Evolutionary conservation across 805 yeast genomes (phyloP).

Genomic region (Kuraishia ogatae): DNA sequence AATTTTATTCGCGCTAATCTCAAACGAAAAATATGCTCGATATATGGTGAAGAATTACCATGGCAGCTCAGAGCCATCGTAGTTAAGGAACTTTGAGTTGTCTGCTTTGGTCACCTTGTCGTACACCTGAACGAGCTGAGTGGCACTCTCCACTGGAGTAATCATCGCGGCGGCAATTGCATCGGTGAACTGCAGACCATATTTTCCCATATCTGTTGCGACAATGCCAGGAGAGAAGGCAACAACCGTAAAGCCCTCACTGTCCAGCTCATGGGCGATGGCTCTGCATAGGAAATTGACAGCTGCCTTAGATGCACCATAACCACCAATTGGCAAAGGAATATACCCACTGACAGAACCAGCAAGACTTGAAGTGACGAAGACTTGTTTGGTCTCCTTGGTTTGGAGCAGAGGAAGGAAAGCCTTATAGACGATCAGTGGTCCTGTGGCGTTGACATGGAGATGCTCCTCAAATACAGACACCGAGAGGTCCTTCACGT

Average conservation of each 20-base stretch:
- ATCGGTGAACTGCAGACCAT: too few relatives aligned
- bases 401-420: slow-evolving; percentile 20
- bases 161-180: slow-evolving; percentile 2
- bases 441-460: slow-evolving; percentile 21
- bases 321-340: slow-evolving; percentile 14
- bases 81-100: slow-evolving; percentile 18
- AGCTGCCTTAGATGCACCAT: slow-evolving; percentile 29
- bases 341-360: slow-evolving; percentile 19
- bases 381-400: slow-evolving; percentile 16
- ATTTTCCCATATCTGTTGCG: neutral
- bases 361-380: slow-evolving; percentile 19
- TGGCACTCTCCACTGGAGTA: slow-evolving; percentile 20
- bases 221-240: slow-evolving; percentile 5
- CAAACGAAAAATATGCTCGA: neutral
- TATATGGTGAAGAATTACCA: neutral
- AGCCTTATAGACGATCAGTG: slow-evolving; percentile 20
- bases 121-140: slow-evolving; percentile 9
- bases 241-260: slow-evolving; percentile 18
- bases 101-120: slow-evolving; percentile 14
- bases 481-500: neutral
- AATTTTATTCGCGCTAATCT: too few relatives aligned
- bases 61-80: slow-evolving; percentile 12
- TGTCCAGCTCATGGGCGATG: slow-evolving; percentile 16
- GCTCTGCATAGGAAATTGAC: slow-evolving; percentile 19
- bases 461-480: slow-evolving; percentile 7